Evolutionary conservation across 768 basidiomycete species (phyloP), one percentile per base, ranked within the genome.

Genomic region (Suillus subaureus): DNA sequence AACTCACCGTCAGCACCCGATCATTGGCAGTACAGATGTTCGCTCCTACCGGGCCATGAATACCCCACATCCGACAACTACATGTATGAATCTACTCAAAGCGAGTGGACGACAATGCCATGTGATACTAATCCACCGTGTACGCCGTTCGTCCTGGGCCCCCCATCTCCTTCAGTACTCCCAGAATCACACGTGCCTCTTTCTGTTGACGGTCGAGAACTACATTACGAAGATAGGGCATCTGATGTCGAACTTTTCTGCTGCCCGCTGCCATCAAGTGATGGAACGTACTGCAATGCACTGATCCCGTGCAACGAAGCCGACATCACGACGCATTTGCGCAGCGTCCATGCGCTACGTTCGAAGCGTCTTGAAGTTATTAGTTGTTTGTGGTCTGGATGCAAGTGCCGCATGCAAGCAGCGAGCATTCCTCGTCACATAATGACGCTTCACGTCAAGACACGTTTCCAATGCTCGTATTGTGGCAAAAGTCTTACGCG

Each of bases 401-500:
- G 58, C 58, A 2, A 3, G 6, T 31, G 18, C 2, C 7, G 9
- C 18, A 42, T 28, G 18, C 58, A 60, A 31, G 26, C 40, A 11
- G 58, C 58, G 6, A 60, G 58, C 40, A 42, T 21, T 12, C 58
- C 58, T 28, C 58, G 58, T 42, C 58, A 60, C 7, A 60, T 60
- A 5, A 28, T 60, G 18, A 60, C 58, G 26, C 26, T 4, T 13
- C 58, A 60, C 35, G 26, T 60, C 26, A 60, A 42, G 18, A 21
- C 26, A 4, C 42, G 58, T 42, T 28, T 60, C 26, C 42, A 13
- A 28, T 60, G 58, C 12, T 60, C 58, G 11, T 60, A 60, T 18
- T 60, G 58, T 8, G 58, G 28, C 0, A 60, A 60, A 43, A 60
- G 40, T 21, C 58, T 60, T 18, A 60, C 58, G 18, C 40, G 58